Conservation (phyloP, 257 asterid genomes). For the Perilla frutescens region DNA sequence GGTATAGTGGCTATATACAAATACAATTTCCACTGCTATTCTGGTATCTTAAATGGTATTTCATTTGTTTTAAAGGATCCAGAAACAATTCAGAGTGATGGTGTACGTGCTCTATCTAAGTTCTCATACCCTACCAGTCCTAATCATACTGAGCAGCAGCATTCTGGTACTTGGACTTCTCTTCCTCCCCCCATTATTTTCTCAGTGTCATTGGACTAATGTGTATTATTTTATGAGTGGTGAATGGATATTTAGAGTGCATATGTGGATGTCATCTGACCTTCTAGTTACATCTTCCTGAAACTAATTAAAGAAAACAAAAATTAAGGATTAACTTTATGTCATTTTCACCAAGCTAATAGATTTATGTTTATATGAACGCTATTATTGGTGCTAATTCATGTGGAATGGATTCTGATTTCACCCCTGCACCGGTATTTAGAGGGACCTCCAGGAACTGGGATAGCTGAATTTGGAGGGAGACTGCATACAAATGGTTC, state of each 20-base stretch:
- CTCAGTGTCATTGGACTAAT: neutral
- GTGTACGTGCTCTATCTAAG: conserved; percentile 40
- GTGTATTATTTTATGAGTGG: neutral
- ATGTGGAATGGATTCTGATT: conserved; percentile 8
- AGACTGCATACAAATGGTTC: conserved; percentile 43
- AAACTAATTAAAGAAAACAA: neutral
- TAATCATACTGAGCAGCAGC: conserved; percentile 41
- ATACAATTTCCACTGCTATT: conserved; percentile 14
- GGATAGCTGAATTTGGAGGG: conserved; percentile 31
- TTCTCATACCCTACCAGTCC: conserved; percentile 33
- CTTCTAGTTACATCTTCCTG: neutral
- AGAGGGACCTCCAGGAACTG: conserved; percentile 43
- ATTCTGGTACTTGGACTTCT: conserved; percentile 50
- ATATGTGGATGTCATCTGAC: neutral
- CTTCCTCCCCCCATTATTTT: neutral
- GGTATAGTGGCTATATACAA: neutral
- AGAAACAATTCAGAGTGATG: conserved; percentile 40
- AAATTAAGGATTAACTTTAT: neutral
- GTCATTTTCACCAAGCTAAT: neutral
- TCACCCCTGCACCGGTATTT: neutral
- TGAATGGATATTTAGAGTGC: neutral
- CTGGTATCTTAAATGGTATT: conserved; percentile 8
- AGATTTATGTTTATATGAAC: neutral
- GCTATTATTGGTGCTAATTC: neutral
- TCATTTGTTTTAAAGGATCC: conserved; percentile 39